Evolutionary conservation across 495 filamentous ascomycete species (phyloP).

Genomic region (Talaromyces borbonicus): DNA sequence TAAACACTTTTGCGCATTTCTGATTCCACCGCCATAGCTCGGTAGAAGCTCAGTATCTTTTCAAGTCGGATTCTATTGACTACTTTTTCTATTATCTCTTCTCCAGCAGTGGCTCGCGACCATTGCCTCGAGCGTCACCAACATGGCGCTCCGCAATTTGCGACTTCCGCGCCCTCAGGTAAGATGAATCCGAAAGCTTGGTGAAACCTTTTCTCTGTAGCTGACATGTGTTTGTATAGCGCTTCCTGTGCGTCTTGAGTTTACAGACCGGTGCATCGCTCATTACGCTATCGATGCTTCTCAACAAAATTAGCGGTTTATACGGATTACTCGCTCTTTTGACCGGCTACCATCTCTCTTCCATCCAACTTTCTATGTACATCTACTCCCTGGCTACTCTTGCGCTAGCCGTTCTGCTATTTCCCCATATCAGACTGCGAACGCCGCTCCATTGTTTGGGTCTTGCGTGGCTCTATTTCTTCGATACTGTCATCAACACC

Average conservation of each 20-base stretch:
- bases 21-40: too few species aligned
- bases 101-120: conserved; percentile 3
- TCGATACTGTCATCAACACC: conserved; percentile 69
- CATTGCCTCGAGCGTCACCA: conserved; percentile 15
- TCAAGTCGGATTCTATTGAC: neutral
- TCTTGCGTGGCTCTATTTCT: conserved; percentile 66
- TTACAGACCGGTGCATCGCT: conserved; percentile 77
- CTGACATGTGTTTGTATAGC: conserved; percentile 29
- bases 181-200: conserved; percentile 9
- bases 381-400: conserved; percentile 69
- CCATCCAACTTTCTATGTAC: conserved; percentile 70
- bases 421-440: conserved; percentile 60
- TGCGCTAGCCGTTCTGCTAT: conserved; percentile 47
- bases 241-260: conserved; percentile 75
- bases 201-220: conserved; percentile 1
- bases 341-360: conserved; percentile 59
- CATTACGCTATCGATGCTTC: conserved; percentile 63
- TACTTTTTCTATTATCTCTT: neutral
- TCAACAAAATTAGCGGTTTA: conserved; percentile 82
- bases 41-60: too few species aligned
- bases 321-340: conserved; percentile 81
- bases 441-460: conserved; percentile 57
- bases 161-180: conserved; percentile 53
- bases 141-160: conserved; percentile 42
- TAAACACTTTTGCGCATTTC: neutral